Evolutionary conservation across 2,329 filamentous ascomycete genomes (phyloP), one percentile per base, ranked within the genome.

Genomic region (Ophiostoma australiae): DNA sequence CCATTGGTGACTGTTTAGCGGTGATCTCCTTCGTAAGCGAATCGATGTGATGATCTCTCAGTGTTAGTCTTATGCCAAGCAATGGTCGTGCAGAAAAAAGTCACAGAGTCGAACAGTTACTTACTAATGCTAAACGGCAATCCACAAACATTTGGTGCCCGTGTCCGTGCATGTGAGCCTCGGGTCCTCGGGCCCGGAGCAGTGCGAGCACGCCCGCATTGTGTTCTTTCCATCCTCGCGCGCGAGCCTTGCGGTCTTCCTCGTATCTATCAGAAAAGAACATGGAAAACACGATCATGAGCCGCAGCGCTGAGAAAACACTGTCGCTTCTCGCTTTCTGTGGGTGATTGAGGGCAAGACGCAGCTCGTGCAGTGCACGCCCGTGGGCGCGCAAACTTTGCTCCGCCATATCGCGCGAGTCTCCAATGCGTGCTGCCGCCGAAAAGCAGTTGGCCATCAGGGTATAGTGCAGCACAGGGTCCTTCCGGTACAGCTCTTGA

Each of bases 281-380:
- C 74, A 75, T 75, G 73, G 75, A 73, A 70, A 74, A 76, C 13
- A 74, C 71, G 71, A 74, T 76, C 74, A 76, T 76, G 5, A 76
- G 69, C 4, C 74, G 72, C 70, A 73, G 70, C 0, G 75, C 74
- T 1, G 74, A 70, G 8, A 76, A 73, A 10, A 75, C 72, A 20
- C 71, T 70, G 52, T 76, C 75, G 65, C 74, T 75, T 39, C 67
- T 67, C 15, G 71, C 73, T 20, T 71, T 72, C 3, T 71, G 33
- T 2, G 70, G 71, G 17, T 71, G 13, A 44, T 71, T 48, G n/a
- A 76, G 73, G 6, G 74, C 73, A 3, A 70, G 39, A 5, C 74
- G 72, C 44, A 73, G 70, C 31, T 72, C 70, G 31, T 72, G 58
- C 39, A 76, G 70, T 7, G 75, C 75, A 4, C 72, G 70, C 35